These are phyloP conservation scores for Panaeolus cyanescens DNA, from an alignment of 768 basidiomycete genomes.

Conservation along the genomic window DNA sequence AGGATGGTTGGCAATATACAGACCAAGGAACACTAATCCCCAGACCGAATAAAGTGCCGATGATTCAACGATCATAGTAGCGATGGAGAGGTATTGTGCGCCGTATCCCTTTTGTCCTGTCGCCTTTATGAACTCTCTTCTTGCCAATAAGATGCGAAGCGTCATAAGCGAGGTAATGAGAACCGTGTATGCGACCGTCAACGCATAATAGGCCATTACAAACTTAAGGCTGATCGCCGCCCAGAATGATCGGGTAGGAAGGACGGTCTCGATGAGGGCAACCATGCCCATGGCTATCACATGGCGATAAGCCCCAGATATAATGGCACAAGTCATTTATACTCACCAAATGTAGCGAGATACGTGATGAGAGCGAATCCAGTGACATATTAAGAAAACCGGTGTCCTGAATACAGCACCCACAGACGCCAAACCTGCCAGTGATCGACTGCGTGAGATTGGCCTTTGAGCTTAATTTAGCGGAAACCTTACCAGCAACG, in stretches of 20 bases:
- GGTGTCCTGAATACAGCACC: not conserved
- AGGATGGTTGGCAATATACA: conserved; percentile 9
- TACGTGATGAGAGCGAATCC: not conserved
- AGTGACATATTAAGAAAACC: not conserved
- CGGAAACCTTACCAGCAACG: not conserved
- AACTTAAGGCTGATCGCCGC: no score
- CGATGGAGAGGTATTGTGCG: conserved; percentile 2
- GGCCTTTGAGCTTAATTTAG: not conserved
- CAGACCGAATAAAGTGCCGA: conserved; percentile 12
- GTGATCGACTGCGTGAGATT: no score
- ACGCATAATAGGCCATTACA: no score
- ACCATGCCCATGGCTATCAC: not conserved
- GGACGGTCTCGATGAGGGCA: not conserved
- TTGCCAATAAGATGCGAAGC: no score
- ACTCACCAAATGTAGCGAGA: not conserved
- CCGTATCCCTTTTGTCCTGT: conserved; percentile 2
- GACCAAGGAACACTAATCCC: conserved; percentile 9
- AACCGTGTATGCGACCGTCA: no score
- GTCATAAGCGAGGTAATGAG: no score
- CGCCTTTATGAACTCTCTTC: conserved; percentile 5
- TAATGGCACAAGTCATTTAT: not conserved
- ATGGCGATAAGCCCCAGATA: not conserved
- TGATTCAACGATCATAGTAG: conserved; percentile 13
- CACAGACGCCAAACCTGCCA: not conserved
- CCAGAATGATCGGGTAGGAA: no score